Percentiles rank a stretch among this genome's conserved stretches.
phyloP scores from a whole-genome alignment of 1,284 basidiomycete genomes.

The Trichosporon inkin region DNA sequence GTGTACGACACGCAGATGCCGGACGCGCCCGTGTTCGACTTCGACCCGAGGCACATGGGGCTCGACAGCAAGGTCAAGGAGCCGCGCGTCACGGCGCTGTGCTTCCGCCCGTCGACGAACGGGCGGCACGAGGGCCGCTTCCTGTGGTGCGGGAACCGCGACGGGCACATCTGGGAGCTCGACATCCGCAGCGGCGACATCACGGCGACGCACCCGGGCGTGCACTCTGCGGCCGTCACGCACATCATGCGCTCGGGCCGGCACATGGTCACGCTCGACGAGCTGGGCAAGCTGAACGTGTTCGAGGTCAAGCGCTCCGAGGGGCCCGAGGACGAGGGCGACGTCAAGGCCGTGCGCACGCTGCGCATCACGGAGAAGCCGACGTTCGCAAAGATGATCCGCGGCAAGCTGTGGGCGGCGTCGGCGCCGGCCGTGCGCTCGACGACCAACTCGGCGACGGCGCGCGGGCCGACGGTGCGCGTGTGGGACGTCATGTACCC shows the following conservation, averaged over 20 bases:
- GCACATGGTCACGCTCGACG: slow-evolving; percentile 74
- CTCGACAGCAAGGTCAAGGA: slow-evolving; percentile 60
- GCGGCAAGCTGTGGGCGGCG: slow-evolving; percentile 72
- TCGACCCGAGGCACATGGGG: slow-evolving; percentile 63
- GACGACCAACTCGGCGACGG: slow-evolving; percentile 48
- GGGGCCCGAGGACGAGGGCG: slow-evolving; percentile 24
- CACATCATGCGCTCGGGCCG: slow-evolving; percentile 67
- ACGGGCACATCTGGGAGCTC: slow-evolving; percentile 76
- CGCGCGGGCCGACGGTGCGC: slow-evolving; percentile 65
- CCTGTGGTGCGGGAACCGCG: slow-evolving; percentile 82
- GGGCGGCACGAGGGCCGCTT: slow-evolving; percentile 52
- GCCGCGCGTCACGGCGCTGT: slow-evolving; percentile 66
- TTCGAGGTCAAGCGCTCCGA: slow-evolving; percentile 54
- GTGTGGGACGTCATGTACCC: slow-evolving; percentile 64
- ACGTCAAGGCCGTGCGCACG: slow-evolving; percentile 56
- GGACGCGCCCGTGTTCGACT: slow-evolving; percentile 49
- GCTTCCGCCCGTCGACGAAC: slow-evolving; percentile 62
- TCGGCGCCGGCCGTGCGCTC: slow-evolving; percentile 47
- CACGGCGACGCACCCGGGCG: slow-evolving; percentile 57
- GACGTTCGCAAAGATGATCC: slow-evolving; percentile 69
- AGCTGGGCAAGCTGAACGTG: slow-evolving; percentile 72
- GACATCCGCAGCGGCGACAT: slow-evolving; percentile 63
- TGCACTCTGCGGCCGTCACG: slow-evolving; percentile 64
- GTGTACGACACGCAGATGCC: slow-evolving; percentile 53
- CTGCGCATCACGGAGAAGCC: slow-evolving; percentile 73